Conservation (phyloP, 441 rosid species). For the Raphanus hybrid region DNA sequence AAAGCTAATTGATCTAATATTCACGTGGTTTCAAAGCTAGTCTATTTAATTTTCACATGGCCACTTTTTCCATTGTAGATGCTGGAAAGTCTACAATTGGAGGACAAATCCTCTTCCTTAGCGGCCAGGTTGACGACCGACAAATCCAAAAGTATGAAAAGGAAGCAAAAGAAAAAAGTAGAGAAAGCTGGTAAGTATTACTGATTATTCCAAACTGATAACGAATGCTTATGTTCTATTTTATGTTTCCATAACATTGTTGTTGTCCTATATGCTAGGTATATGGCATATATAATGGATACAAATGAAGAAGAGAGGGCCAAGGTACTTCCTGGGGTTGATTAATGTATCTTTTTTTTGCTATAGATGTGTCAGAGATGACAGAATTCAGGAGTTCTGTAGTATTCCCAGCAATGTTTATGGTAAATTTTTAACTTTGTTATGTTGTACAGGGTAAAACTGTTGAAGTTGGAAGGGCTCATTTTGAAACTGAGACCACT, state of each 20-base stretch:
- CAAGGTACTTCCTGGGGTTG: slow-evolving; percentile 61
- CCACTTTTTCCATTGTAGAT: slow-evolving; percentile 53
- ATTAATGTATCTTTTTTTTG: slow-evolving; percentile 11
- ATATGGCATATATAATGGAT: slow-evolving; percentile 99
- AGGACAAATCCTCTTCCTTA: slow-evolving; percentile 96
- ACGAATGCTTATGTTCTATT: not conserved
- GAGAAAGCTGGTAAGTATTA: slow-evolving; percentile 87
- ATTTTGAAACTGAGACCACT: slow-evolving; percentile 89
- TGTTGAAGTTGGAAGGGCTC: slow-evolving; percentile 98
- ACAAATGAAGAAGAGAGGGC: slow-evolving; percentile 97
- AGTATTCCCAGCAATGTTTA: not conserved
- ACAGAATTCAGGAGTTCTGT: not conserved
- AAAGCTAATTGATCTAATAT: slow-evolving; percentile 13
- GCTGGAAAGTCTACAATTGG: slow-evolving; percentile 98
- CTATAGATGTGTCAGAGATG: not conserved
- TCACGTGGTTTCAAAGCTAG: slow-evolving; percentile 11
- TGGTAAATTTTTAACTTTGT: not conserved
- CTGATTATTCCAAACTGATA: not conserved
- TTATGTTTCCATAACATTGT: not conserved
- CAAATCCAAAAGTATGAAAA: slow-evolving; percentile 97
- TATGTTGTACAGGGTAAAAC: slow-evolving; percentile 75
- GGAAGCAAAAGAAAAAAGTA: slow-evolving; percentile 98
- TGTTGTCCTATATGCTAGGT: slow-evolving; percentile 58
- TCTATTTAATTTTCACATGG: slow-evolving; percentile 14
- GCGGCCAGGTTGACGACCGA: slow-evolving; percentile 98